phyloP scores from a whole-genome alignment of 2,329 filamentous ascomycete species.

The Dactylellina haptotyla region DNA sequence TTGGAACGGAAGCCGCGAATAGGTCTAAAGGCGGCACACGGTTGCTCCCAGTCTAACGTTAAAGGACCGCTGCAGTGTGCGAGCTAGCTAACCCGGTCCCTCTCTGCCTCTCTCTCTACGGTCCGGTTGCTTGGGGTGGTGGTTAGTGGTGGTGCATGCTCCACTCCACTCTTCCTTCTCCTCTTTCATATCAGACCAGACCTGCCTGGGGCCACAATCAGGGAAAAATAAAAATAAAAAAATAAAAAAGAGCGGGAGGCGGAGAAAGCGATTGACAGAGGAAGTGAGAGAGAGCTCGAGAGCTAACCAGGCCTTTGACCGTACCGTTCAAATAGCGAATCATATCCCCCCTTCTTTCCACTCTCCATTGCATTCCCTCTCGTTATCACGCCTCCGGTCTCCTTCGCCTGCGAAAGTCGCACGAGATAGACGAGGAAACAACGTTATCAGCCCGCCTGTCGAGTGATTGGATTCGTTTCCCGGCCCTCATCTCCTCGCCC shows the following conservation, averaged over 20 bases:
- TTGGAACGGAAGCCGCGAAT: background rate
- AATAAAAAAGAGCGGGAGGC: no score
- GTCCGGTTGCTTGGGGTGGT: background rate
- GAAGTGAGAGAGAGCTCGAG: no score
- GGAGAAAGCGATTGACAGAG: no score
- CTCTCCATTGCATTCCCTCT: no score
- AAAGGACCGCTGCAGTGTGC: background rate
- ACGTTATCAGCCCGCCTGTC: background rate
- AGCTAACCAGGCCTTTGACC: no score
- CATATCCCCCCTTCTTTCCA: no score
- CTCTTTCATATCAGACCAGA: background rate
- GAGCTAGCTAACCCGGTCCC: background rate
- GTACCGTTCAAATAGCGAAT: no score
- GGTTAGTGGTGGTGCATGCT: no score
- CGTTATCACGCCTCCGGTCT: no score
- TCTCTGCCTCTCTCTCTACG: background rate
- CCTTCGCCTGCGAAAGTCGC: background rate
- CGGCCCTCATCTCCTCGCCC: background rate
- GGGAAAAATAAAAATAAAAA: no score
- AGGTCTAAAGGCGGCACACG: slow-evolving; percentile 1
- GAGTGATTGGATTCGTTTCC: background rate
- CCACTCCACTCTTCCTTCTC: background rate
- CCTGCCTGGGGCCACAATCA: no score
- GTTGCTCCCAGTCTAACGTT: background rate
- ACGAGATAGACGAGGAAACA: background rate